Evolutionary conservation across 805 yeast species (phyloP), one percentile per base, ranked within the genome.

Genomic region (Blastobotrys peoriensis): DNA sequence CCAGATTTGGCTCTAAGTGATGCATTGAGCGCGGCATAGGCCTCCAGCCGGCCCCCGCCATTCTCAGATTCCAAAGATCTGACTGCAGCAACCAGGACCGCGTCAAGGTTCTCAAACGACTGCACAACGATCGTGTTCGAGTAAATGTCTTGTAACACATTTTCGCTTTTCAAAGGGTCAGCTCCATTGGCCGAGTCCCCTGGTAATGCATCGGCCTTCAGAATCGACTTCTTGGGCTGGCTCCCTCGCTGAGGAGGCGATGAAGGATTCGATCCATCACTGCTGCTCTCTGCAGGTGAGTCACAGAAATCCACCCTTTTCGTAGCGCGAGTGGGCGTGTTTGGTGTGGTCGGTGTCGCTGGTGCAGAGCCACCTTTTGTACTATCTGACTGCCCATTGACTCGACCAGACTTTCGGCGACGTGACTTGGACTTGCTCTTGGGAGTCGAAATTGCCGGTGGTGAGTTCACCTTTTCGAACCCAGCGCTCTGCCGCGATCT

Each of bases 1-100:
- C 27, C 37, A 6, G 34, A 39, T 19, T 41, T 42, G 13, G 30
- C 18, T 16, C 49, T 38, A 13, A 52, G 27, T 0, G 47, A 25
- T 2, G 53, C 33, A 33, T 50, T 49, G 10, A 52, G 22, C 3
- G 54, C 40, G 3, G 40, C 47, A 39, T 52, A 52, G 13, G 40
- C 33, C 20, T 47, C 41, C 19, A 49, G 27, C 19, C 39, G 37
- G 6, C 35, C 28, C 19, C 34, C 42, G 10, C 34, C 8, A 25
- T 8, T 8, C 13, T 25, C 10, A 13, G 10, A 8, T 10, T 36
- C 38, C 27, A 52, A 36, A 5, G 37, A 48, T 2, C 33, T 15
- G 16, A 40, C 36, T 10, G 52, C 54, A 5, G 38, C 48, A n/a
- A 38, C 36, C 22, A 52, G 34, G 16, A 50, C 44, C 6, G 30